Conservation (phyloP, 2,329 filamentous ascomycete genomes). For the Fusarium haematococcum region DNA sequence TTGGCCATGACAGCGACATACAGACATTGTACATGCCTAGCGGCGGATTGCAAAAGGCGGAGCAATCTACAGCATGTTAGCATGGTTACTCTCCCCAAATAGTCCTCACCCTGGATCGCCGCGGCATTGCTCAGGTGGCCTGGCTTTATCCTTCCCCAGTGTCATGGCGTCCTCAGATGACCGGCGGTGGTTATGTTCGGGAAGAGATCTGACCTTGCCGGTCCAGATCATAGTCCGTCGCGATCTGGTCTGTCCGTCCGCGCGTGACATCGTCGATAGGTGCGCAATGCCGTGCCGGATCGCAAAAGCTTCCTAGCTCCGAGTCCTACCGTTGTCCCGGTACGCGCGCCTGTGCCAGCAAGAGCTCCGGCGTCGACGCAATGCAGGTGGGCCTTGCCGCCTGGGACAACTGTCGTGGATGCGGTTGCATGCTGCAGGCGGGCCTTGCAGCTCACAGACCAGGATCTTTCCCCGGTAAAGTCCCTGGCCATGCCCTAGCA, state of each 20-base stretch:
- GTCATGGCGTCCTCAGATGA: not conserved
- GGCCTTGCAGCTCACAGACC: constrained; percentile 41
- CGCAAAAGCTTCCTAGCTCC: constrained; percentile 34
- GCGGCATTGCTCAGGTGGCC: constrained; percentile 38
- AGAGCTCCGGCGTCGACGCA: constrained; percentile 35
- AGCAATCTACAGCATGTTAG: not conserved
- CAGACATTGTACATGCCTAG: not conserved
- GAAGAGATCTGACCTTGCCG: constrained; percentile 15
- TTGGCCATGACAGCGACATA: not conserved
- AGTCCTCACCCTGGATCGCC: constrained; percentile 18
- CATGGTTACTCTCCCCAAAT: constrained; percentile 2
- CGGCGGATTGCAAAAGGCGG: not conserved
- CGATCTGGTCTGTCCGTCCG: constrained; percentile 33
- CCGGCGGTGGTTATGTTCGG: constrained; percentile 2
- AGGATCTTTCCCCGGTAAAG: constrained; percentile 40
- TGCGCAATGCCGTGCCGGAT: constrained; percentile 40
- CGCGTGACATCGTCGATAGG: constrained; percentile 38
- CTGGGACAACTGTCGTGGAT: constrained; percentile 39
- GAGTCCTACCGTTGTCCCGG: constrained; percentile 41
- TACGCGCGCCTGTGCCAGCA: constrained; percentile 41
- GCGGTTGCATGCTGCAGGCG: constrained; percentile 41
- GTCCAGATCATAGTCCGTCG: constrained; percentile 26
- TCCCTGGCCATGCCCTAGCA: constrained; percentile 38
- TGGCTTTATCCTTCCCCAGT: constrained; percentile 8
- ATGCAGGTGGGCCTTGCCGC: constrained; percentile 38